Conservation (phyloP, 2,329 filamentous ascomycete genomes). For the Falciphora oryzae region DNA sequence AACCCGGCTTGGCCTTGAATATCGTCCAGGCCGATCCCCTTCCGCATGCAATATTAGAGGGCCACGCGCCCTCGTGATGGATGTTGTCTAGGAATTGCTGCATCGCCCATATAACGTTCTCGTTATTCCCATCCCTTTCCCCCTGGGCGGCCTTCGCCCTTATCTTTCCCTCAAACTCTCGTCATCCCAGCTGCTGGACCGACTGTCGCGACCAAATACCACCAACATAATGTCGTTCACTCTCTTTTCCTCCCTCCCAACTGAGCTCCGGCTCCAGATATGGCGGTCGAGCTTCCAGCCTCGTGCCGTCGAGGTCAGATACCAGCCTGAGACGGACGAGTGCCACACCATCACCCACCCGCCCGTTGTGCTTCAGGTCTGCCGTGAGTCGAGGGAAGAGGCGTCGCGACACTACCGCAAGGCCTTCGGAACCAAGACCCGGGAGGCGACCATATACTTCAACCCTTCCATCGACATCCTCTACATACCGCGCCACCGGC, state of each 20-base stretch:
- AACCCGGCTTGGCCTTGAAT: not conserved
- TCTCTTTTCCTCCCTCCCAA: conserved; percentile 29
- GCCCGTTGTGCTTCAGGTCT: conserved; percentile 35
- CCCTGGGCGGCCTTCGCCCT: not conserved
- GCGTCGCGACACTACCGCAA: conserved; percentile 31
- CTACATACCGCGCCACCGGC: conserved; percentile 33
- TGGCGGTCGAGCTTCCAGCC: conserved; percentile 31
- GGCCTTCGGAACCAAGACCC: conserved; percentile 28
- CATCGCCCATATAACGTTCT: not conserved
- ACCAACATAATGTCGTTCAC: conserved; percentile 16
- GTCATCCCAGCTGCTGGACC: not conserved
- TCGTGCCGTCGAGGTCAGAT: conserved; percentile 35
- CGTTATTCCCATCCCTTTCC: not conserved
- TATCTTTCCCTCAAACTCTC: not conserved
- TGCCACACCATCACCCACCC: conserved; percentile 32
- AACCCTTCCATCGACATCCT: conserved; percentile 30
- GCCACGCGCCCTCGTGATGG: conserved; percentile 2
- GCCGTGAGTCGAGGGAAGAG: conserved; percentile 36
- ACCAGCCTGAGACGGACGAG: conserved; percentile 28
- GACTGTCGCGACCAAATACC: not conserved
- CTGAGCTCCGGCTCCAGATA: conserved; percentile 35
- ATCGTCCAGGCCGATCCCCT: not conserved
- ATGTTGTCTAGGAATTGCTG: not conserved
- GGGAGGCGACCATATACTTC: conserved; percentile 30
- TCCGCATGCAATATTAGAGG: conserved; percentile 1